A percentile compares a stretch with the other conserved stretches of the same genome.
Conservation (phyloP, 495 filamentous ascomycete species). For the Viridothelium virens region DNA sequence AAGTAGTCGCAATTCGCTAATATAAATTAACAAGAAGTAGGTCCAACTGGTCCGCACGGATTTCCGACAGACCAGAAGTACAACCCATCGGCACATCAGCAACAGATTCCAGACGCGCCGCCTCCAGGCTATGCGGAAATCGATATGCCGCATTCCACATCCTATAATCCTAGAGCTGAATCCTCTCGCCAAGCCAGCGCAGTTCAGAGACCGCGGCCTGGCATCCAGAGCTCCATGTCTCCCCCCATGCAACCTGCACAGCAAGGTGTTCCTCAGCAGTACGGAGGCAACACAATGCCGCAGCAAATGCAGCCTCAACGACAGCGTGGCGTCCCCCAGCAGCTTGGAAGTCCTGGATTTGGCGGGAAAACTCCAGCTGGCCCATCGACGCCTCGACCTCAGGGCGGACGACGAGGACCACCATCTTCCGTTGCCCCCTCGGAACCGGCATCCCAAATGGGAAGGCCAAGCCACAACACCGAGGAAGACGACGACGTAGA, state of each 20-base stretch:
- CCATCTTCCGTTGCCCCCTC: not conserved
- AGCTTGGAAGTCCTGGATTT: not conserved
- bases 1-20: not conserved
- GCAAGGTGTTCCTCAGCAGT: not conserved
- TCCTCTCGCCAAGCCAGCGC: not conserved
- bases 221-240: not conserved
- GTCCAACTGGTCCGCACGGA: slow-evolving; percentile 1
- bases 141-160: not conserved
- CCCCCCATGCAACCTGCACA: not conserved
- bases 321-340: not conserved
- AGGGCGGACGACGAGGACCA: not conserved
- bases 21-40: not conserved
- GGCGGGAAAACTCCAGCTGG: not conserved
- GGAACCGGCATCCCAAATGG: not conserved
- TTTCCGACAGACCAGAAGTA: slow-evolving; percentile 4
- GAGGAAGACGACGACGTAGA: not conserved
- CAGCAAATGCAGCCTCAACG: not conserved
- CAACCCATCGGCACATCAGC: not conserved
- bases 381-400: not conserved
- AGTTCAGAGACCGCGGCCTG: not conserved
- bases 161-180: not conserved
- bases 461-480: not conserved
- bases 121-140: not conserved
- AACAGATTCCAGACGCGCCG: not conserved
- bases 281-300: not conserved